These are phyloP conservation scores for Borovskyia barvae DNA, from an alignment of 208 protist genomes.

Conservation along the genomic window DNA sequence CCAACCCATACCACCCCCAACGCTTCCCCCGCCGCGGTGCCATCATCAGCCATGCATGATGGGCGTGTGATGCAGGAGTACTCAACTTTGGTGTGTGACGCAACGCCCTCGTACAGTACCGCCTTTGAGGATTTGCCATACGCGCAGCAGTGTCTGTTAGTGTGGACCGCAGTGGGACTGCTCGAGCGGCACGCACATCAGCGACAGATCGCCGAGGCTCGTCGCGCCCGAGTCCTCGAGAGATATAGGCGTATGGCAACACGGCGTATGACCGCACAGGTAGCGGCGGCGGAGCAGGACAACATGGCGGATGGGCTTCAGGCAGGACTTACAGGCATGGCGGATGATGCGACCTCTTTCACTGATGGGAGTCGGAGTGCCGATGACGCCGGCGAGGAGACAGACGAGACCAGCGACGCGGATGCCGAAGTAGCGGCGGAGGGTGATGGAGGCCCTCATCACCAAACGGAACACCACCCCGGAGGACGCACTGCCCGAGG, in stretches of 20 bases:
- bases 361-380: not conserved
- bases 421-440: no score
- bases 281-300: slow-evolving; percentile 18
- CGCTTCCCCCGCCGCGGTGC: no score
- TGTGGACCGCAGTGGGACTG: slow-evolving; percentile 58
- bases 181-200: slow-evolving; percentile 27
- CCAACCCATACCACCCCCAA: no score
- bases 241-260: slow-evolving; percentile 34
- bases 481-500: no score
- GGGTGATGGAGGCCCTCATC: no score
- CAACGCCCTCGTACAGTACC: no score
- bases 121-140: slow-evolving; percentile 49
- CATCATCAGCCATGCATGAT: no score
- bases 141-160: slow-evolving; percentile 72
- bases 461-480: no score
- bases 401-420: not conserved
- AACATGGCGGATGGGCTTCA: not conserved
- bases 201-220: slow-evolving; percentile 5
- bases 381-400: not conserved
- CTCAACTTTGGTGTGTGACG: no score
- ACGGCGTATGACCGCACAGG: slow-evolving; percentile 33
- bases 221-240: slow-evolving; percentile 17
- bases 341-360: not conserved
- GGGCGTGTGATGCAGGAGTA: no score
- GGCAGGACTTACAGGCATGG: not conserved